Evolutionary conservation across 78 protist genomes (phyloP), one percentile per base, ranked within the genome.

Genomic region (Emiliania huxleyi): DNA sequence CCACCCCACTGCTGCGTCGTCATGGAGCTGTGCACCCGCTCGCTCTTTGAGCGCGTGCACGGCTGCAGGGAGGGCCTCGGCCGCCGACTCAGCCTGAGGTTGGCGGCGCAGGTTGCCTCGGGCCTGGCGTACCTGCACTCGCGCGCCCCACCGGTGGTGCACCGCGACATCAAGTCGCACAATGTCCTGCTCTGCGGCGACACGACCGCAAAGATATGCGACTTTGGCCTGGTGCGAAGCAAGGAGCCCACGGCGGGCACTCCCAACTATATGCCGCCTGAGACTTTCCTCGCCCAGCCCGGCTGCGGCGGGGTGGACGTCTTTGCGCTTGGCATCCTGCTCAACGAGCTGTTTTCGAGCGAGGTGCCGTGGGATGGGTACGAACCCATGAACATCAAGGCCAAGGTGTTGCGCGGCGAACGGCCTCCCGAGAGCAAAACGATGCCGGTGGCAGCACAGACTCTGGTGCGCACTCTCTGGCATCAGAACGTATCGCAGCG

Each of bases 141-240:
- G 3, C 85, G 0, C 79, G 26, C 22, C 15, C 91, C 95, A 21
- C 90, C 95, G 0, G 12, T 93, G 29, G 49, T 90, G 25, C 95
- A 93, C 89, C 56, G 95, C 35, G 95, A 93, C 48, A n/a, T 93
- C 46, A 93, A 93, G 92, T 46, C 81, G 18, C 92, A 62, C 46
- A 93, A 93, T 35, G 38, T 93, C 0, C 90, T 93, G 81, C 45
- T 93, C 35, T 0, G 0, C 62, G 12, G 12, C 18, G 21, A 6
- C 2, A 4, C 15, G 15, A 40, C 3, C 49, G 87, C 46, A 2
- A 40, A 42, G 87, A 33, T 77, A 2, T 43, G 56, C 38, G 89
- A 81, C 55, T 81, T 43, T 25, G 89, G 89, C 35, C 62, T 52
- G 29, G 62, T 52, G 8, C 62, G 29, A 19, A 19, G 29, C 15